Conservation (phyloP, 2,329 filamentous ascomycete species). For the Tolypocladium pustulatum region DNA sequence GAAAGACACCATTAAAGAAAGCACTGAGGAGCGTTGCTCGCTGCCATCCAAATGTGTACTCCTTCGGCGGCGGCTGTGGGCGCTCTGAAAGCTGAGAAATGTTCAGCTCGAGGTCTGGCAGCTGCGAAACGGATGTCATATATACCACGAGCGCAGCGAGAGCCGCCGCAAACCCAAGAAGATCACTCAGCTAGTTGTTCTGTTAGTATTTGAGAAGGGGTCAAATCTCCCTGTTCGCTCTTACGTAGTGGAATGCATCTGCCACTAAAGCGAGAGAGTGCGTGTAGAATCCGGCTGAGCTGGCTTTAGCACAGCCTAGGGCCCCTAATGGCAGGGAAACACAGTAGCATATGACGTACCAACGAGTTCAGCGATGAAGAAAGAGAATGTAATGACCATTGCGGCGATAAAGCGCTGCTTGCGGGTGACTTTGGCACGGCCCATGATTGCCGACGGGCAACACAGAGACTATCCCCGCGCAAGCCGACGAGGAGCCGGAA, state of each 20-base stretch:
- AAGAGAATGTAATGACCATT: conserved; percentile 37
- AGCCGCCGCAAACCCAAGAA: conserved; percentile 59
- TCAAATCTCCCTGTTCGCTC: neutral
- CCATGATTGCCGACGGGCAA: conserved; percentile 6
- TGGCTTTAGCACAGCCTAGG: neutral
- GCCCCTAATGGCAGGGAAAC: neutral
- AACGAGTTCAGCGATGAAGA: conserved; percentile 41
- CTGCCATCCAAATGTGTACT: conserved; percentile 60
- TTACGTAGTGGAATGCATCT: conserved; percentile 69
- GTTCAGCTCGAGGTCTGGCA: neutral
- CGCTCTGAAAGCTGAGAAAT: conserved; percentile 43
- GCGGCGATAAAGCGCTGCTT: conserved; percentile 36
- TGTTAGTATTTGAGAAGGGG: neutral
- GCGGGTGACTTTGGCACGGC: conserved; percentile 11
- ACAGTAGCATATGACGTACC: conserved; percentile 18
- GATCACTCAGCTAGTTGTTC: conserved; percentile 52
- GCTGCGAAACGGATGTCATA: neutral
- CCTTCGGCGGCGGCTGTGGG: conserved; percentile 37
- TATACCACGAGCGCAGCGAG: conserved; percentile 51
- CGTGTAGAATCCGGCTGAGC: conserved; percentile 55
- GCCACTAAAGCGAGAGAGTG: conserved; percentile 62
- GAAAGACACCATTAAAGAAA: conserved; percentile 72
- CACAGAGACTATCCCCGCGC: too few species aligned
- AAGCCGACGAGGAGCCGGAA: neutral
- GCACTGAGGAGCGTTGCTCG: conserved; percentile 62